Conservation (phyloP, 257 asterid genomes). For the Capsicum pubescens region DNA sequence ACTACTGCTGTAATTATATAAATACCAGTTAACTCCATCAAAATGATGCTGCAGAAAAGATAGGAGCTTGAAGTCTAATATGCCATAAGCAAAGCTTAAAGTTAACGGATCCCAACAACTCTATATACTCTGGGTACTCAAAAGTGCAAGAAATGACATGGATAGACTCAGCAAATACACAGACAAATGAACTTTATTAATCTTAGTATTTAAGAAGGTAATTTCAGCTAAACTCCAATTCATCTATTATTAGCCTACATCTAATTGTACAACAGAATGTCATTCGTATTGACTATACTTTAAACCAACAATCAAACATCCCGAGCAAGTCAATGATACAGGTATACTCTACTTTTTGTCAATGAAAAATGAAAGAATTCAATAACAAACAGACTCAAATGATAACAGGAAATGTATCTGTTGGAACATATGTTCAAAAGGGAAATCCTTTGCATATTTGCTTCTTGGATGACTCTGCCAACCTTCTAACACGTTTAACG, state of each 20-base stretch:
- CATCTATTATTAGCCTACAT: background rate
- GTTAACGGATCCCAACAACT: background rate
- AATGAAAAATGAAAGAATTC: conserved; percentile 14
- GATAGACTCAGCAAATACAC: background rate
- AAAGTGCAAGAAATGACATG: conserved; percentile 3
- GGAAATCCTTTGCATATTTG: conserved; percentile 58
- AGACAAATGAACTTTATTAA: background rate
- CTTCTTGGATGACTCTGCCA: conserved; percentile 79
- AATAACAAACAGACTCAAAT: background rate
- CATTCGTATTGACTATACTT: background rate
- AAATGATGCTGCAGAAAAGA: background rate
- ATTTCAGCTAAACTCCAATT: background rate
- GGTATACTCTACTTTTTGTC: background rate
- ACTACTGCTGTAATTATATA: background rate
- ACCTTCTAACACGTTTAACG: conserved; percentile 64
- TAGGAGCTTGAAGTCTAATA: background rate
- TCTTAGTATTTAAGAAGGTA: background rate
- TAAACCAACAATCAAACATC: conserved; percentile 15
- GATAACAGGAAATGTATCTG: background rate
- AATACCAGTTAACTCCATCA: background rate
- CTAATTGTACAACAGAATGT: conserved; percentile 8
- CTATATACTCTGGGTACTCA: background rate
- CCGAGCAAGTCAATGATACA: conserved; percentile 10
- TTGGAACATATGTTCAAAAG: conserved; percentile 46
- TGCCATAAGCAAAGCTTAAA: background rate